Conservation (phyloP, 352 stramenopile species). For the Phytopythium oedochilum region DNA sequence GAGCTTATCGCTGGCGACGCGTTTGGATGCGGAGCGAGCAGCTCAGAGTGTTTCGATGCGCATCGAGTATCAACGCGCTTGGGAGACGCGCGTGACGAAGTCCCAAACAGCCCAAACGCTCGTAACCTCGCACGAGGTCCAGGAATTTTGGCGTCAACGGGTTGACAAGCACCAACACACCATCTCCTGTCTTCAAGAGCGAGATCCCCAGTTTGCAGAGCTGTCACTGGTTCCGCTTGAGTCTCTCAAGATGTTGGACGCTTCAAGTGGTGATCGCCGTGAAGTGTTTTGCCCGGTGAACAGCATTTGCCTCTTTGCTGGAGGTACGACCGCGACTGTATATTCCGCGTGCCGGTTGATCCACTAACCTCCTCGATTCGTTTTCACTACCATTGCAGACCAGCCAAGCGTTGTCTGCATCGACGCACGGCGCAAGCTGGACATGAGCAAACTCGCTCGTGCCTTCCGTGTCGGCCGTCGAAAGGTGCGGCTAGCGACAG, state of each 20-base stretch:
- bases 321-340: conserved; percentile 20
- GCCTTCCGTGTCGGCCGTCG: conserved; percentile 46
- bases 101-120: conserved; percentile 8
- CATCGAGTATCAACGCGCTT: conserved; percentile 9
- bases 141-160: conserved; percentile 19
- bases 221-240: conserved; percentile 23
- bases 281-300: conserved; percentile 32
- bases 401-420: conserved; percentile 47
- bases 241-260: conserved; percentile 5
- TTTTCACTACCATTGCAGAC: conserved; percentile 14
- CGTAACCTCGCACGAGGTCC: conserved; percentile 23
- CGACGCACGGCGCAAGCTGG: conserved; percentile 44
- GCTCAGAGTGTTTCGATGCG: conserved; percentile 1
- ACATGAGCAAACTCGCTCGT: conserved; percentile 37
- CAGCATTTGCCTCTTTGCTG: conserved; percentile 67
- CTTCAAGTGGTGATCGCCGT: neutral
- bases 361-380: neutral
- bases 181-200: neutral
- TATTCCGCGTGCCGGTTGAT: too few relatives aligned
- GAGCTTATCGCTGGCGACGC: neutral
- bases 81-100: conserved; percentile 5
- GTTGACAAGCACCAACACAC: neutral
- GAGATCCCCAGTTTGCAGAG: neutral
- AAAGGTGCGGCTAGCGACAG: conserved; percentile 59
- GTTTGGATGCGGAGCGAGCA: neutral